phyloP scores from a whole-genome alignment of 148 eudicot genomes.

The Limonium bicolor region DNA sequence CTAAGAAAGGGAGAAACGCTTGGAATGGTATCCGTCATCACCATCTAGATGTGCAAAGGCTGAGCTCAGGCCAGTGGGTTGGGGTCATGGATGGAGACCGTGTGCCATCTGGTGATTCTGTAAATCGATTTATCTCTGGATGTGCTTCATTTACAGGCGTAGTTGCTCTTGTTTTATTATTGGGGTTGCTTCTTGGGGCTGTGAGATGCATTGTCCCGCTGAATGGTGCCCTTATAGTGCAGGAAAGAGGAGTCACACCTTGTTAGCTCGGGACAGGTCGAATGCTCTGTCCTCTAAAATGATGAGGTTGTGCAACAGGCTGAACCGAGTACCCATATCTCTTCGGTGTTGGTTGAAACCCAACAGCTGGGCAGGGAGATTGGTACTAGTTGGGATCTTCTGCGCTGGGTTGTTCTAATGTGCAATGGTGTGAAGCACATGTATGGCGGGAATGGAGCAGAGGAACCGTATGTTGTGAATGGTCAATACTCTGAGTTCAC shows the following conservation, averaged over 20 bases:
- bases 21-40: slow-evolving; percentile 91
- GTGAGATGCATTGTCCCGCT: slow-evolving; percentile 62
- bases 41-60: slow-evolving; percentile 77
- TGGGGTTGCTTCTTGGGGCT: slow-evolving; percentile 63
- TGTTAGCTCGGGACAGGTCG: slow-evolving; percentile 53
- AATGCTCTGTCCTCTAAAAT: slow-evolving; percentile 36
- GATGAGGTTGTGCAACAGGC: slow-evolving; percentile 42
- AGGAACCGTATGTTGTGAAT: slow-evolving; percentile 53
- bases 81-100: slow-evolving; percentile 85
- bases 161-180: slow-evolving; percentile 27
- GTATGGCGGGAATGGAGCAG: slow-evolving; percentile 73
- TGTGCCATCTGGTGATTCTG: slow-evolving; percentile 69
- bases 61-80: slow-evolving; percentile 68
- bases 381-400: slow-evolving; percentile 29
- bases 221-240: slow-evolving; percentile 75
- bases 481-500: slow-evolving; percentile 83
- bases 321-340: slow-evolving; percentile 39
- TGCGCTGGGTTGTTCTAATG: slow-evolving; percentile 29
- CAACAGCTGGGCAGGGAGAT: slow-evolving; percentile 33
- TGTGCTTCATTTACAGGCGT: slow-evolving; percentile 37
- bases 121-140: slow-evolving; percentile 40
- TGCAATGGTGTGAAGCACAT: slow-evolving; percentile 44
- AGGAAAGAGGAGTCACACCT: slow-evolving; percentile 63
- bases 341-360: slow-evolving; percentile 50
- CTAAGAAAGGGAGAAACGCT: slow-evolving; percentile 53